phyloP scores from a whole-genome alignment of 2,329 filamentous ascomycete genomes.

The Monilinia fructicola region DNA sequence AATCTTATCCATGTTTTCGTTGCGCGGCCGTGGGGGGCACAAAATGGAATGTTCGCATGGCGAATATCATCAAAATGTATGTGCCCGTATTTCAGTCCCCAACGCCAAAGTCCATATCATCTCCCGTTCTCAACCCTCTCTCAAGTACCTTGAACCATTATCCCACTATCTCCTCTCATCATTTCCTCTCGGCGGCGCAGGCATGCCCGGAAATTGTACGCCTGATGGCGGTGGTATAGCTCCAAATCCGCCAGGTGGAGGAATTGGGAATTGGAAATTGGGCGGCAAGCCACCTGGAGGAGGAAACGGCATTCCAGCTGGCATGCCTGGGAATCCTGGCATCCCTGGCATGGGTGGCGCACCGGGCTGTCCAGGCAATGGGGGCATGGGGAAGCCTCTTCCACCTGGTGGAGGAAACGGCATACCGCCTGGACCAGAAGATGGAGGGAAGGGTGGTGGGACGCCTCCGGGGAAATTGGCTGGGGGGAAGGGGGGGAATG shows the following conservation, averaged over 20 bases:
- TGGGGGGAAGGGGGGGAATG: slow-evolving; percentile 45
- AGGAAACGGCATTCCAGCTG: slow-evolving; percentile 45
- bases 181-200: slow-evolving; percentile 20
- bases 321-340: slow-evolving; percentile 40
- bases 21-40: not conserved
- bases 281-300: slow-evolving; percentile 51
- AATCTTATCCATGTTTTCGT: not conserved
- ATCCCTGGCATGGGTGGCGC: slow-evolving; percentile 31
- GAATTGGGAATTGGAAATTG: slow-evolving; percentile 50
- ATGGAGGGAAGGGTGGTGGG: slow-evolving; percentile 11
- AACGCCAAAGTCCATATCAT: slow-evolving; percentile 15
- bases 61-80: not conserved
- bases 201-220: slow-evolving; percentile 14
- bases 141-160: slow-evolving; percentile 5
- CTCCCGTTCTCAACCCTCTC: slow-evolving; percentile 9
- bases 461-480: slow-evolving; percentile 55
- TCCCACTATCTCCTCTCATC: slow-evolving; percentile 21
- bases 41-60: not conserved
- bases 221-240: slow-evolving; percentile 23
- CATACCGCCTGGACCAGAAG: slow-evolving; percentile 26
- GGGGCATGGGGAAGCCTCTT: slow-evolving; percentile 37
- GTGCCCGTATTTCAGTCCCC: slow-evolving; percentile 8
- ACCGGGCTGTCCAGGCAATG: slow-evolving; percentile 30
- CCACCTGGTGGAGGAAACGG: slow-evolving; percentile 35
- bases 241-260: slow-evolving; percentile 36